These are phyloP conservation scores for Suillus tomentosus DNA, from an alignment of 768 basidiomycete species.

Conservation along the genomic window DNA sequence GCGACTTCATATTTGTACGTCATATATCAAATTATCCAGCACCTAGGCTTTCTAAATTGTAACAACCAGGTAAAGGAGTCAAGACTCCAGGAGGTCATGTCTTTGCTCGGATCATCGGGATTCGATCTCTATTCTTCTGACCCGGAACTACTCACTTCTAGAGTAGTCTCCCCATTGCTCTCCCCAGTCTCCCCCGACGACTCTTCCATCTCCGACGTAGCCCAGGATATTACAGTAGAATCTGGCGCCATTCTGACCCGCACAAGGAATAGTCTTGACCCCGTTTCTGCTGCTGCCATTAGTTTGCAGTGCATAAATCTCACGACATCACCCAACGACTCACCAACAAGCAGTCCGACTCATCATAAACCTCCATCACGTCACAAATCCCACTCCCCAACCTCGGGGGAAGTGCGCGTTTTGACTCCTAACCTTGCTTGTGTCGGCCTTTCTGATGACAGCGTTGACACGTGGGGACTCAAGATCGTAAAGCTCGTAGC, in stretches of 20 bases:
- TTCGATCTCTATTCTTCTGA: constrained; percentile 64
- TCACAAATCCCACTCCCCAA: constrained; percentile 53
- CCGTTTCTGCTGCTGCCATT: constrained; percentile 20
- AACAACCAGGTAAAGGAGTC: constrained; percentile 62
- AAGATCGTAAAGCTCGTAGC: constrained; percentile 80
- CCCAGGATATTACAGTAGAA: constrained; percentile 33
- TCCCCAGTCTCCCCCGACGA: constrained; percentile 34
- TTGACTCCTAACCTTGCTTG: constrained; percentile 74
- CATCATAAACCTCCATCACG: constrained; percentile 26
- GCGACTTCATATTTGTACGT: constrained; percentile 80
- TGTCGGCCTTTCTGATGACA: constrained; percentile 71
- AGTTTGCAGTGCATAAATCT: constrained; percentile 13
- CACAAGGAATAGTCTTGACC: constrained; percentile 42
- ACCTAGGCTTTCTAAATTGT: constrained; percentile 8
- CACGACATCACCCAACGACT: constrained; percentile 10
- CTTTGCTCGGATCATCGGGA: constrained; percentile 58
- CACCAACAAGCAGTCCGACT: constrained; percentile 12
- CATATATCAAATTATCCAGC: background rate
- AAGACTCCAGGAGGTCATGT: constrained; percentile 62
- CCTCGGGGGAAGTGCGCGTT: constrained; percentile 58
- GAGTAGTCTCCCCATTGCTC: constrained; percentile 33
- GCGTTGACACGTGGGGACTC: constrained; percentile 69
- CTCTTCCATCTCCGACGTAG: constrained; percentile 31
- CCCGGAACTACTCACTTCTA: constrained; percentile 36
- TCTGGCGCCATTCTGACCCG: constrained; percentile 52